Conservation (phyloP, 139 green algal species). For the Bryopsis sp. region DNA sequence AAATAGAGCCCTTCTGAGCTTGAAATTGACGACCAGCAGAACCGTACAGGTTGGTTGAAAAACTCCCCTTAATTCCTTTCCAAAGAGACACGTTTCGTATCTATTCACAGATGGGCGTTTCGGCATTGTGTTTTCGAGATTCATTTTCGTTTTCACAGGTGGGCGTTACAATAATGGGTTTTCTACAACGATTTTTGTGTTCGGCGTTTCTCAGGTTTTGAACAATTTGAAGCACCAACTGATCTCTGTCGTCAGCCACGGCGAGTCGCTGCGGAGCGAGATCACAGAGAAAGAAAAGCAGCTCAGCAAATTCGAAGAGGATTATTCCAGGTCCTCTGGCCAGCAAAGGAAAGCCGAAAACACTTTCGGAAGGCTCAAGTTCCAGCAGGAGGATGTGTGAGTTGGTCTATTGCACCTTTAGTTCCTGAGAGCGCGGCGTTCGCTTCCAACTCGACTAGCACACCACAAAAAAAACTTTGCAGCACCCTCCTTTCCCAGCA, state of each 20-base stretch:
- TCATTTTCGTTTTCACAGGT: not conserved
- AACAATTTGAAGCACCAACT: slow-evolving; percentile 60
- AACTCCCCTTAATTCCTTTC: not conserved
- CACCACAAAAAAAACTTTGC: too few species aligned
- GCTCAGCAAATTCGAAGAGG: slow-evolving; percentile 37
- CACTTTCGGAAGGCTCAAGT: slow-evolving; percentile 34
- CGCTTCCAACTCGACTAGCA: too few species aligned
- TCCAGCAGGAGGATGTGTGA: slow-evolving; percentile 54
- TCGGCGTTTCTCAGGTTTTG: too few species aligned
- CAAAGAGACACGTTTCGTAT: slow-evolving; percentile 9
- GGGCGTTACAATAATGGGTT: not conserved
- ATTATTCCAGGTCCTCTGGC: slow-evolving; percentile 24
- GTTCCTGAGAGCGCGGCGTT: too few species aligned
- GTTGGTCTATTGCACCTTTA: slow-evolving; percentile 12
- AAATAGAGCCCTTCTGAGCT: slow-evolving; percentile 69
- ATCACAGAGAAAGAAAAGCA: slow-evolving; percentile 39
- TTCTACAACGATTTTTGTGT: too few species aligned
- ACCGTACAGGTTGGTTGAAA: slow-evolving; percentile 73
- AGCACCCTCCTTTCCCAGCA: too few species aligned
- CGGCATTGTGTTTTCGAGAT: too few species aligned
- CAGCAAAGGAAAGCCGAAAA: slow-evolving; percentile 23
- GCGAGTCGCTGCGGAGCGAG: slow-evolving; percentile 29
- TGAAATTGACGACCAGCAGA: slow-evolving; percentile 64
- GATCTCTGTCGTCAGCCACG: slow-evolving; percentile 29
- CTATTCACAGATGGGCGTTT: not conserved